Conservation (phyloP, 2,329 filamentous ascomycete genomes). For the Colletotrichum sp. region DNA sequence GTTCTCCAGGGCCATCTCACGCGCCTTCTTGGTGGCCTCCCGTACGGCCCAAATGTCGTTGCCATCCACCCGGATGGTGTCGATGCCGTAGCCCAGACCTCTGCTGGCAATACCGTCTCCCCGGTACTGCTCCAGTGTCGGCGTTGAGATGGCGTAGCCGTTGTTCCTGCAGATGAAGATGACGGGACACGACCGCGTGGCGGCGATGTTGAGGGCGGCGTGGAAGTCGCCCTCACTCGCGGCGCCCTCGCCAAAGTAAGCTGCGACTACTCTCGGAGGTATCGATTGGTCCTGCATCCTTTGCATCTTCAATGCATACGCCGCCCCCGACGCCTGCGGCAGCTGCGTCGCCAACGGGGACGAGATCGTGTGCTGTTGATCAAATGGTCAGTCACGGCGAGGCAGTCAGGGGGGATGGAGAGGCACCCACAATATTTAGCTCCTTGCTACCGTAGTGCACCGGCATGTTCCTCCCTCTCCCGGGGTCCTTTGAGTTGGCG, state of each 20-base stretch:
- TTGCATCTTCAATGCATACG: slow-evolving; percentile 86
- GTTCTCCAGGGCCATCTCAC: slow-evolving; percentile 77
- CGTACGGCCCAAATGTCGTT: slow-evolving; percentile 92
- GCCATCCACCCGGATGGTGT: slow-evolving; percentile 91
- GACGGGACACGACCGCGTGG: slow-evolving; percentile 84
- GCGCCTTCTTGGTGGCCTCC: slow-evolving; percentile 78
- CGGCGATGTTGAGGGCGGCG: slow-evolving; percentile 87
- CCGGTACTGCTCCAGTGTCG: slow-evolving; percentile 88
- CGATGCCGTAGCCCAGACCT: slow-evolving; percentile 90
- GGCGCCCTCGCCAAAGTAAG: slow-evolving; percentile 91
- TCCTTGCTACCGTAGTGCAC: slow-evolving; percentile 90
- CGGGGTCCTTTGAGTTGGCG: slow-evolving; percentile 80
- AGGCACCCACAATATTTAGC: slow-evolving; percentile 74
- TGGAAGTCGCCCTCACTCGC: slow-evolving; percentile 94
- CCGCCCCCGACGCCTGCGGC: slow-evolving; percentile 85
- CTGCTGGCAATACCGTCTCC: slow-evolving; percentile 90
- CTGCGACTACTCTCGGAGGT: slow-evolving; percentile 73
- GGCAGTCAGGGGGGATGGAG: not conserved
- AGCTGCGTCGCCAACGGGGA: slow-evolving; percentile 89
- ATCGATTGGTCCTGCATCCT: slow-evolving; percentile 72
- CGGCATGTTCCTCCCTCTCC: slow-evolving; percentile 92
- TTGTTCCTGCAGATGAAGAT: slow-evolving; percentile 94
- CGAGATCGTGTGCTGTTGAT: slow-evolving; percentile 74
- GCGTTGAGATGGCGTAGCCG: slow-evolving; percentile 88
- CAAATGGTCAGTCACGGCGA: not conserved